Evolutionary conservation across 495 filamentous ascomycete genomes (phyloP).

Genomic region (Neurospora sp.): DNA sequence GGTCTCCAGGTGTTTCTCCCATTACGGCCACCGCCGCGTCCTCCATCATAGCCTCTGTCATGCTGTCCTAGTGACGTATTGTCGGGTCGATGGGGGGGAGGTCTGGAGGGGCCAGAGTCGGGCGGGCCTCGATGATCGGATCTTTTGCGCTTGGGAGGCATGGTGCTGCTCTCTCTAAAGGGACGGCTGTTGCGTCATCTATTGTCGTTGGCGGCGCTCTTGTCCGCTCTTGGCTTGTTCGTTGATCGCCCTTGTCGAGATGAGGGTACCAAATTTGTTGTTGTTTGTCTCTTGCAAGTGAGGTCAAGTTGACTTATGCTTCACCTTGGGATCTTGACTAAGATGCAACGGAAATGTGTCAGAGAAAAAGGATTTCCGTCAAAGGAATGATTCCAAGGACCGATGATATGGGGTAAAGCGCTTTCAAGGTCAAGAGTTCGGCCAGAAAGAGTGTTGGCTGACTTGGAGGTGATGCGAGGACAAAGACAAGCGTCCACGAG

Average conservation of each 20-base stretch:
- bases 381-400: neutral
- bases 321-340: neutral
- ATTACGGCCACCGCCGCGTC: constrained; percentile 25
- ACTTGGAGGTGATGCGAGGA: neutral
- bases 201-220: constrained; percentile 5
- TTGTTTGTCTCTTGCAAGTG: neutral
- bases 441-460: neutral
- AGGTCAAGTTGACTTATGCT: neutral
- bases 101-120: constrained; percentile 35
- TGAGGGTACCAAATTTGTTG: neutral
- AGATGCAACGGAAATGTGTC: neutral
- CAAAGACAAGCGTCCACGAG: neutral
- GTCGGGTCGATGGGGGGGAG: constrained; percentile 43
- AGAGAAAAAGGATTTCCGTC: neutral
- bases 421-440: neutral
- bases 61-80: constrained; percentile 39
- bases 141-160: constrained; percentile 47
- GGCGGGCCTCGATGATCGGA: constrained; percentile 29
- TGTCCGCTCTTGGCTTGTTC: neutral
- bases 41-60: constrained; percentile 35
- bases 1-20: constrained; percentile 29
- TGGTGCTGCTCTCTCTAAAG: constrained; percentile 18
- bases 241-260: neutral
- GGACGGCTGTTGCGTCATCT: constrained; percentile 14
- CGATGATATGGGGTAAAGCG: neutral